Conservation (phyloP, 2,329 filamentous ascomycete genomes). For the Niveomyces coronatus region DNA sequence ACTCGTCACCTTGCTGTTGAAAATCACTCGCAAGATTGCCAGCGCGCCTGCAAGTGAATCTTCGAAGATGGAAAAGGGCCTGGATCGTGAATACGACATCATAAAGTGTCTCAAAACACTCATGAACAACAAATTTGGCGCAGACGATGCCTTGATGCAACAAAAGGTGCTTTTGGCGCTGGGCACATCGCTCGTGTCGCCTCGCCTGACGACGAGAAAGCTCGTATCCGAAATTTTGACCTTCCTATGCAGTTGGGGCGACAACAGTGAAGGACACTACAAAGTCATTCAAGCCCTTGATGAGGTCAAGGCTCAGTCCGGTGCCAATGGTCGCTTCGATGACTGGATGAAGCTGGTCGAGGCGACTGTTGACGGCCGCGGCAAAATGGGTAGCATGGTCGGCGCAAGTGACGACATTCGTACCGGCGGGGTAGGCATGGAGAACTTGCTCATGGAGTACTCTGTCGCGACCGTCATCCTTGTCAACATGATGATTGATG, state of each 20-base stretch:
- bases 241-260: constrained; percentile 89
- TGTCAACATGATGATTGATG: constrained; percentile 94
- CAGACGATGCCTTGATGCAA: constrained; percentile 85
- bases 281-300: constrained; percentile 94
- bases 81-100: constrained; percentile 92
- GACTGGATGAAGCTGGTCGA: constrained; percentile 98
- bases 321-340: constrained; percentile 92
- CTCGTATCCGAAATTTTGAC: constrained; percentile 93
- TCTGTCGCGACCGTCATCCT: constrained; percentile 89
- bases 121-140: constrained; percentile 99
- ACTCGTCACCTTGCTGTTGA: constrained; percentile 82
- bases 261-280: constrained; percentile 71
- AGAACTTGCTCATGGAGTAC: constrained; percentile 98
- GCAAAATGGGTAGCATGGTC: constrained; percentile 97
- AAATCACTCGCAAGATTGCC: constrained; percentile 82
- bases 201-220: constrained; percentile 83
- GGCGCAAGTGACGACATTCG: constrained; percentile 94
- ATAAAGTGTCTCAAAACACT: constrained; percentile 94
- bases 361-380: constrained; percentile 90
- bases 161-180: constrained; percentile 85
- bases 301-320: constrained; percentile 74
- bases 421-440: constrained; percentile 94
- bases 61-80: constrained; percentile 58
- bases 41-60: constrained; percentile 57
- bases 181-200: constrained; percentile 76